Base-by-base conservation (phyloP, 2,329 filamentous ascomycete genomes). In the Ceratocystis variospora region DNA sequence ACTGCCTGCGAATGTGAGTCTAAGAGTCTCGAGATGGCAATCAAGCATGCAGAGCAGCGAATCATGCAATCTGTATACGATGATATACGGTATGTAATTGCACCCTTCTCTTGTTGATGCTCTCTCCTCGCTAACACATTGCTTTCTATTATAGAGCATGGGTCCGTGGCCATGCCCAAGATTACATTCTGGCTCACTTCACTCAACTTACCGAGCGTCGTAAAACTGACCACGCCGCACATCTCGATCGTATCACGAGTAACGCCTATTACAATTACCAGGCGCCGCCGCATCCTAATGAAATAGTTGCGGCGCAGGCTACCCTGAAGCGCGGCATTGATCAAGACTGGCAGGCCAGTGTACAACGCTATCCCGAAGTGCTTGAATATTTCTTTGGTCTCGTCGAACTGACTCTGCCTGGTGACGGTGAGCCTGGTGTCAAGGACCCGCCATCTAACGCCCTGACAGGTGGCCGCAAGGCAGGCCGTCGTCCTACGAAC, bases 311-410 rank as follows among this genome's bases (percentile, higher is more conserved):
- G 66, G 87, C 87, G 28, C 82, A 90, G 71, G 79, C 79, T 17
- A 79, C 81, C 62, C 79, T 90, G 68, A 89, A 90, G 75, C 81
- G 83, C 62, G 87, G 87, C 68, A 87, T 91, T 71, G 87, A 91
- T 71, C 85, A 88, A 69, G 88, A 91, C 76, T 93, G 88, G 88
- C 83, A 86, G 71, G 80, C 83, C 37, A 87, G 85, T 61, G 88
- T 91, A 48, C 83, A 89, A 71, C 81, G 85, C 65, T 93, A 92
- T 71, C 89, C 88, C 3, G 87, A 91, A 73, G 85, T 92, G n/a
- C 78, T 93, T 65, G 86, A 90, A 74, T 90, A 92, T 75, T 92
- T 88, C 73, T 92, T 87, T 75, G 80, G 83, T 68, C 77, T 91
- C 46, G 86, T 91, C 45, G 82, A 86, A 65, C 73, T 90, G 67